Evolutionary conservation across 495 filamentous ascomycete genomes (phyloP).

Genomic region (Penicillium atrosanguineum): DNA sequence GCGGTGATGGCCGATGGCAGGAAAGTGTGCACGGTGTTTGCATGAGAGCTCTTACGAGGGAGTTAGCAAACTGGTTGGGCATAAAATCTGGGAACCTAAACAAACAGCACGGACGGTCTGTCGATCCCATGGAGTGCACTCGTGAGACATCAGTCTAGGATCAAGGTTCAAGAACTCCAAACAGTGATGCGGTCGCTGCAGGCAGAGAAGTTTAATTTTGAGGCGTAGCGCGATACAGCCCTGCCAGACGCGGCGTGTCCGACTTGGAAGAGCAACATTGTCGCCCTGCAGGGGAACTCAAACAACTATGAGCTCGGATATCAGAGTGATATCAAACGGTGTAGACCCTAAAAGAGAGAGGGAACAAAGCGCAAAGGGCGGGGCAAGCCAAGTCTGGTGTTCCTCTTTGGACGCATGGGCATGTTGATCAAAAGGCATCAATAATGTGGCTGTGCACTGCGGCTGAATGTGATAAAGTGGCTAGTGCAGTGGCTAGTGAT

Average conservation of each 20-base stretch:
- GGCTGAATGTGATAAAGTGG: background rate
- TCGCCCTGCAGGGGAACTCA: background rate
- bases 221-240: background rate
- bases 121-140: background rate
- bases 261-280: background rate
- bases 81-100: background rate
- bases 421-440: background rate
- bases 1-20: slow-evolving; percentile 1
- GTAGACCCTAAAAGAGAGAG: background rate
- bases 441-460: slow-evolving; percentile 17
- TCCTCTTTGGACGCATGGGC: background rate
- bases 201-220: background rate
- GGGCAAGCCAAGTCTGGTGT: background rate
- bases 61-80: background rate
- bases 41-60: background rate
- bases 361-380: slow-evolving; percentile 10
- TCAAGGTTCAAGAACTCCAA: background rate
- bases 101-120: background rate
- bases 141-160: slow-evolving; percentile 1
- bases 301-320: background rate
- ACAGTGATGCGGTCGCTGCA: background rate
- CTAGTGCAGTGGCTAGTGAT: slow-evolving; percentile 19
- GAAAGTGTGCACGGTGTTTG: background rate
- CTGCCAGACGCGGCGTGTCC: background rate
- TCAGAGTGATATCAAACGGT: slow-evolving; percentile 4